A percentile compares a stretch with the other conserved stretches of the same genome.
These are phyloP conservation scores for Rhypophila decipiens DNA, from an alignment of 495 filamentous ascomycete species.

Conservation along the genomic window DNA sequence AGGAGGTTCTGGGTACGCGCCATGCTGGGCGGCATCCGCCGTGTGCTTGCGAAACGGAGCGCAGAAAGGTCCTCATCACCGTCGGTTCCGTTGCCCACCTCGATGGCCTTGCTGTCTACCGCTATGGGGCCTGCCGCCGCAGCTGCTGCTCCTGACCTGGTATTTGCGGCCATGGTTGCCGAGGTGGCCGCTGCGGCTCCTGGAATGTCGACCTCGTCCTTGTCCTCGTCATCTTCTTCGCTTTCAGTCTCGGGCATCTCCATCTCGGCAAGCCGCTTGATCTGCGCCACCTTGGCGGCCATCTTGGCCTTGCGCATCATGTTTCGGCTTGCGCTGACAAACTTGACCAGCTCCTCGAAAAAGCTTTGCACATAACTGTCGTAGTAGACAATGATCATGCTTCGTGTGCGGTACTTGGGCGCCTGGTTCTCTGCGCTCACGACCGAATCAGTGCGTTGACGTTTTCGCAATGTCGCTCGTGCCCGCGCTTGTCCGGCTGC, in stretches of 20 bases:
- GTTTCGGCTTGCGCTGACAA: conserved; percentile 73
- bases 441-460: conserved; percentile 55
- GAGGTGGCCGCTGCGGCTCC: background rate
- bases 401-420: conserved; percentile 60
- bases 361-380: conserved; percentile 76
- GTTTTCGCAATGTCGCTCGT: conserved; percentile 41
- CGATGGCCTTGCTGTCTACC: background rate
- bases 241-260: conserved; percentile 37
- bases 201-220: background rate
- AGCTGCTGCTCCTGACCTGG: background rate
- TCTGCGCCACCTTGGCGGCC: conserved; percentile 53
- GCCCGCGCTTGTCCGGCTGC: conserved; percentile 37
- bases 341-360: conserved; percentile 74
- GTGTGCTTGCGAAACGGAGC: conserved; percentile 27
- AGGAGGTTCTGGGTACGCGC: background rate
- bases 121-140: background rate
- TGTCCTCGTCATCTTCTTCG: conserved; percentile 31
- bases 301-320: conserved; percentile 75
- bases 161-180: background rate
- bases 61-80: conserved; percentile 14
- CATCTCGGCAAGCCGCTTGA: conserved; percentile 47
- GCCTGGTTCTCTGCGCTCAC: conserved; percentile 42
- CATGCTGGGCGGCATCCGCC: conserved; percentile 15
- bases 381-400: conserved; percentile 83
- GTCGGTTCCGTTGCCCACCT: conserved; percentile 9